Percentiles rank a stretch among this genome's conserved stretches.
Evolutionary conservation across 2,329 filamentous ascomycete species (phyloP).

Genomic region (Fusarium continuum): DNA sequence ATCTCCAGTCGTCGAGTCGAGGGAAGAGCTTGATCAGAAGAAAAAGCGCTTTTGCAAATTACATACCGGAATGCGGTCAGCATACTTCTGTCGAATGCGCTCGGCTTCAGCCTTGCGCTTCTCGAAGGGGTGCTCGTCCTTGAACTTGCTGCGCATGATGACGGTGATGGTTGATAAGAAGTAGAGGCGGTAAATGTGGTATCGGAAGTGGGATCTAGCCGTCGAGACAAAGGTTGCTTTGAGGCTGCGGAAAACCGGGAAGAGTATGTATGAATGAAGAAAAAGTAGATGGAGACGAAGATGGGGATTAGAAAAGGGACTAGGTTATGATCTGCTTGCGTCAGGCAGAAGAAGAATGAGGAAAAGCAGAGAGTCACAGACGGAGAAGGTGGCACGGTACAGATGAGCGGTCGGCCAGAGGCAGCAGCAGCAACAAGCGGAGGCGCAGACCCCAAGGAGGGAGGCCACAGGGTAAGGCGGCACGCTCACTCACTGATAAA

Average conservation of each 20-base stretch:
- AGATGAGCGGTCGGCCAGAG: constrained; percentile 45
- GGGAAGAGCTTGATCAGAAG: neutral
- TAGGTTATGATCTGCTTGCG: constrained; percentile 45
- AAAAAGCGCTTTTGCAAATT: constrained; percentile 15
- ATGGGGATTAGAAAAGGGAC: constrained; percentile 25
- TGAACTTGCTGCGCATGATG: constrained; percentile 99
- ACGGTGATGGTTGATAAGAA: constrained; percentile 45
- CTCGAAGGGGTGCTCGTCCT: constrained; percentile 99
- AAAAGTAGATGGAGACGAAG: constrained; percentile 34
- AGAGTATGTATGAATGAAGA: constrained; percentile 3
- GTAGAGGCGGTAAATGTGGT: constrained; percentile 30
- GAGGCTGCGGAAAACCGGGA: neutral
- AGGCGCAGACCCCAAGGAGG: constrained; percentile 31
- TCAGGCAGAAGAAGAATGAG: constrained; percentile 44
- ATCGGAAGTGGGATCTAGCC: constrained; percentile 16
- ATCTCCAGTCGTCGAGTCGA: neutral
- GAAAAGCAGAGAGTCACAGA: constrained; percentile 36
- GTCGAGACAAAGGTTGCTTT: constrained; percentile 13
- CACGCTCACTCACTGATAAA: constrained; percentile 29
- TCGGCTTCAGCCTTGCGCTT: constrained; percentile 99
- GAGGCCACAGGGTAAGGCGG: constrained; percentile 33
- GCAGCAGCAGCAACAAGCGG: constrained; percentile 30
- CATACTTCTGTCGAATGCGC: constrained; percentile 98
- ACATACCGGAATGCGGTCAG: constrained; percentile 96
- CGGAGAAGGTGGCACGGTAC: constrained; percentile 37